A percentile compares a stretch with the other conserved stretches of the same genome.
phyloP scores from a whole-genome alignment of 1,284 basidiomycete species.

The Cutaneotrichosporon sp. region DNA sequence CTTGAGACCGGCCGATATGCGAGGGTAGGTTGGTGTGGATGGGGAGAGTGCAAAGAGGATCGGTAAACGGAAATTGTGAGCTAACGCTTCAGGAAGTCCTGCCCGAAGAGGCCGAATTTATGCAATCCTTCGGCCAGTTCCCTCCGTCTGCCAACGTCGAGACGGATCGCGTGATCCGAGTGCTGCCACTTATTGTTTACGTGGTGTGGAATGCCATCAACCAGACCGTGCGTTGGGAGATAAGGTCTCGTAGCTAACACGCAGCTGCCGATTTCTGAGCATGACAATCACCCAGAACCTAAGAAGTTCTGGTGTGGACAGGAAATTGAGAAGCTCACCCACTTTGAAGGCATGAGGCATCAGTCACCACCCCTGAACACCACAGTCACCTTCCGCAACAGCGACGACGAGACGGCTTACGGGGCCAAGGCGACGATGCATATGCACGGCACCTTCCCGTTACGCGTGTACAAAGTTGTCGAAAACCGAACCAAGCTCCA shows the following conservation, averaged over 20 bases:
- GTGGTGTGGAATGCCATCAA: constrained; percentile 85
- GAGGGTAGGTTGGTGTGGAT: constrained; percentile 20
- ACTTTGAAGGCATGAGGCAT: constrained; percentile 52
- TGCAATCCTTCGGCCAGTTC: constrained; percentile 20
- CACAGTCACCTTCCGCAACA: constrained; percentile 37
- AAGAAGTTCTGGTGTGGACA: constrained; percentile 67
- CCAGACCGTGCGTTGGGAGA: constrained; percentile 60
- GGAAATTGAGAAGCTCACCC: constrained; percentile 62
- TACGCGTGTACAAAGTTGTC: constrained; percentile 60
- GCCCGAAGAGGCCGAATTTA: constrained; percentile 34
- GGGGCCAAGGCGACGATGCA: constrained; percentile 25
- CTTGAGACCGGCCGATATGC: constrained; percentile 32
- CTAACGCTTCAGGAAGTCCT: constrained; percentile 24
- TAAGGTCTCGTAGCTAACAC: neutral
- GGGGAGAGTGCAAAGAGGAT: no score
- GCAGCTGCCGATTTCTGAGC: constrained; percentile 59
- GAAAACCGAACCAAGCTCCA: constrained; percentile 65
- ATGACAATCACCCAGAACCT: constrained; percentile 61
- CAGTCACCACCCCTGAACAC: constrained; percentile 41
- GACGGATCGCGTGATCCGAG: constrained; percentile 52
- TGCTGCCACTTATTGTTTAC: constrained; percentile 72
- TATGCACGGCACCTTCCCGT: constrained; percentile 46
- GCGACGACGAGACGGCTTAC: constrained; percentile 14
- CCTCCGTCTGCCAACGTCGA: constrained; percentile 24
- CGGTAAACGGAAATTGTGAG: no score